Evolutionary conservation across 139 green algal species (phyloP).

Genomic region (Asterochloris sp.): DNA sequence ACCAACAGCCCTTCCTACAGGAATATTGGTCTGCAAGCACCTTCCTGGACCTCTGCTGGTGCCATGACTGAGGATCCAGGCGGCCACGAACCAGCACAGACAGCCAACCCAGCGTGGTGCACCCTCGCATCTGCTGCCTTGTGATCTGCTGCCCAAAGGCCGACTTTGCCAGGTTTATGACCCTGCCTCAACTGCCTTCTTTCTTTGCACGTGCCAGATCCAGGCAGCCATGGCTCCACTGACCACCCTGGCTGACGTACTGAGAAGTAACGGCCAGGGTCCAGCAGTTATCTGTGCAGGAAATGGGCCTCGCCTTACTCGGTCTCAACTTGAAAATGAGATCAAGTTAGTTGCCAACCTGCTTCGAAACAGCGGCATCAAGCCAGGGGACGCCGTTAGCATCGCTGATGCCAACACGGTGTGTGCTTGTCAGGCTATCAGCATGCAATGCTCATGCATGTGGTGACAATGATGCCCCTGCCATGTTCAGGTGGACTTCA

Average conservation of each 20-base stretch:
- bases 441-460: neutral
- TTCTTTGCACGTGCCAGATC: neutral
- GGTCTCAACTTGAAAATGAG: conserved; percentile 21
- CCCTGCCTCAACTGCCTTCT: too few relatives aligned
- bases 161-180: too few relatives aligned
- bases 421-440: neutral
- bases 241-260: conserved; percentile 17
- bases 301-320: conserved; percentile 23
- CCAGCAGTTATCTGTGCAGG: conserved; percentile 27
- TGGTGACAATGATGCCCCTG: neutral
- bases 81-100: too few relatives aligned
- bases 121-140: too few relatives aligned
- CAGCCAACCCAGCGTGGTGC: too few relatives aligned
- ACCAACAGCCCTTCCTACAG: too few relatives aligned
- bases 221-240: neutral
- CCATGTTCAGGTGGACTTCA: conserved; percentile 55
- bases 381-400: conserved; percentile 53
- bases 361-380: conserved; percentile 37
- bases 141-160: too few relatives aligned
- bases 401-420: conserved; percentile 67
- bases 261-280: conserved; percentile 4
- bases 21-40: too few relatives aligned
- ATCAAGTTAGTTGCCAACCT: conserved; percentile 24
- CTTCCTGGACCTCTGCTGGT: too few relatives aligned
- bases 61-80: too few relatives aligned